Conservation (phyloP, 2,329 filamentous ascomycete species). For the Bimuria novae-zelandiae region DNA sequence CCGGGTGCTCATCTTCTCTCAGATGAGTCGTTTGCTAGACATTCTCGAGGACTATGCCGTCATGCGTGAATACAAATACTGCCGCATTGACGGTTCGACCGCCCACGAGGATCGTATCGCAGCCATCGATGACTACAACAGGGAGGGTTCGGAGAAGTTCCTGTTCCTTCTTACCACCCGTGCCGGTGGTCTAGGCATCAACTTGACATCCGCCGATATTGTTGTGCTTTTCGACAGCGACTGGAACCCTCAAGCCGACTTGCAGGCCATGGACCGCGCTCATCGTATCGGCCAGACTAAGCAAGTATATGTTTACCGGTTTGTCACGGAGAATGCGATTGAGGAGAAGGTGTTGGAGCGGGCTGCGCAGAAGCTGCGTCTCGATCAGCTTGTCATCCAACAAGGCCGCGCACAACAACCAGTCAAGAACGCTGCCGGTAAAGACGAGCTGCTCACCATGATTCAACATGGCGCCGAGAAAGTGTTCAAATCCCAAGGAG, state of each 20-base stretch:
- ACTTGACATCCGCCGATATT: constrained; percentile 92
- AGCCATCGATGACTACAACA: constrained; percentile 98
- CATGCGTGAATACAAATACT: constrained; percentile 93
- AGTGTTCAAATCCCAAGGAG: constrained; percentile 78
- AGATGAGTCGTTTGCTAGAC: constrained; percentile 96
- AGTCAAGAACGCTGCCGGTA: constrained; percentile 88
- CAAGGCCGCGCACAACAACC: constrained; percentile 92
- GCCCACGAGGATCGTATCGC: constrained; percentile 97
- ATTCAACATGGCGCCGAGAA: constrained; percentile 98
- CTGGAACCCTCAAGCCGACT: constrained; percentile 97
- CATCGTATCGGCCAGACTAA: constrained; percentile 99
- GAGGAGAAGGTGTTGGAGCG: constrained; percentile 98
- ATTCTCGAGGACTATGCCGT: constrained; percentile 99
- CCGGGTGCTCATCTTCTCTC: constrained; percentile 97
- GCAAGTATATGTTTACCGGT: constrained; percentile 94
- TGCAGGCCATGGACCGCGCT: constrained; percentile 98
- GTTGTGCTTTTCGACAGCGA: constrained; percentile 97
- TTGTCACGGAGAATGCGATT: constrained; percentile 97
- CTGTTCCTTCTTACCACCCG: constrained; percentile 94
- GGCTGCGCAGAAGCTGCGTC: constrained; percentile 91
- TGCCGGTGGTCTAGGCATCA: constrained; percentile 95
- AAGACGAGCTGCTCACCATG: constrained; percentile 96
- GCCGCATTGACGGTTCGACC: constrained; percentile 94
- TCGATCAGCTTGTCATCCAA: constrained; percentile 97
- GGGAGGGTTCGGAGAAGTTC: constrained; percentile 92